Evolutionary conservation across 306 rosid species (phyloP), one percentile per base, ranked within the genome.

Genomic region (Alnus rubra): DNA sequence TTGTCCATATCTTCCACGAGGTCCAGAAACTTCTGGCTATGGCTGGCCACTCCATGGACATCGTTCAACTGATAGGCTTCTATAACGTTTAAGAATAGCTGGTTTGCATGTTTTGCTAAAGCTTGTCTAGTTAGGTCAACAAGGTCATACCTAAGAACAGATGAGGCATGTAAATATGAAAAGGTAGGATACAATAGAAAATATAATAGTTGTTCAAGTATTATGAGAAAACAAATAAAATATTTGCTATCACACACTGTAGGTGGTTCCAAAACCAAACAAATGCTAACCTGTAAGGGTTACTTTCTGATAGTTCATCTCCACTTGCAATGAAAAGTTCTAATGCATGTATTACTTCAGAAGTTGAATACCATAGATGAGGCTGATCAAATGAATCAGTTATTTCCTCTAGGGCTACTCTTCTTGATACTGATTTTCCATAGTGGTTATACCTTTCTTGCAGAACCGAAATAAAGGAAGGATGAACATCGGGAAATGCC

Each of bases 121-220:
- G 87, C 93, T 90, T 94, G 98, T 84, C 97, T 89, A 3, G 94
- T 92, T 75, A 94, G 86, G 81, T 94, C 98, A 45, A 94, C 92
- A 58, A 94, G 90, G 82, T 92, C 98, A 65, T 92, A 94, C 91
- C 98, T 92, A 85, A 55, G 78, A 48, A 76, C 59, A 74, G 53
- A 76, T 58, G 73, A 86, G 60, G 16, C 49, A 79, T n/a, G 71
- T 70, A 18, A 35, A 39, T 44, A 65, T 42, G 71, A 67, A 78
- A 85, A 63, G 2, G 48, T 58, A 39, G 14, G 69, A 69, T 49
- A n/a, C 7, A 33, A 47, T 47, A 77, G 59, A 52, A 16, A 30
- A 16, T 60, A 74, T 6, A 11, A 18, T 5, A 68, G 54, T 31
- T 60, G 49, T 67, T 60, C 15, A 69, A 69, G 73, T 59, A 35